Conservation (phyloP, 2,329 filamentous ascomycete species). For the Akanthomyces uredinophilus region DNA sequence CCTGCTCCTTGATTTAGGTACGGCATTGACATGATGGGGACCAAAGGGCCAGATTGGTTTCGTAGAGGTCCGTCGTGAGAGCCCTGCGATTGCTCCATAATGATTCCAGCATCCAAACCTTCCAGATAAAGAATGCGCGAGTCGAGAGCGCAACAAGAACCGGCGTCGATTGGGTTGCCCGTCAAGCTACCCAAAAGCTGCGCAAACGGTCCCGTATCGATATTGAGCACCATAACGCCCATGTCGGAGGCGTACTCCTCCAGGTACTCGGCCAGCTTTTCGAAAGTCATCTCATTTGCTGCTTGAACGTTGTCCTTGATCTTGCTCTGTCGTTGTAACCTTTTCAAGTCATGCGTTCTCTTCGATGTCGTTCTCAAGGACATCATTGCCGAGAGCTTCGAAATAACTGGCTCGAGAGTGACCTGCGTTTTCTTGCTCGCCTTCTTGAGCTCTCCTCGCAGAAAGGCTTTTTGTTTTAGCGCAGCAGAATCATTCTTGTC, state of each 20-base stretch:
- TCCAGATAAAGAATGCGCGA: constrained; percentile 18
- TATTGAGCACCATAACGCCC: constrained; percentile 20
- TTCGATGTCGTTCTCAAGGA: constrained; percentile 18
- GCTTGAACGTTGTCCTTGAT: constrained; percentile 19
- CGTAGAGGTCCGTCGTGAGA: constrained; percentile 16
- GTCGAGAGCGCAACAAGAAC: constrained; percentile 17
- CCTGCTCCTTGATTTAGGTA: constrained; percentile 15
- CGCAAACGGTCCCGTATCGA: constrained; percentile 15
- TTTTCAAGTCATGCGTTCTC: constrained; percentile 19
- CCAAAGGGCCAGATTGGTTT: constrained; percentile 14
- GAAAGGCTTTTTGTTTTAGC: constrained; percentile 8
- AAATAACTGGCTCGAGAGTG: constrained; percentile 15
- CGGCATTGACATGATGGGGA: constrained; percentile 18
- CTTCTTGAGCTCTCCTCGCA: constrained; percentile 16
- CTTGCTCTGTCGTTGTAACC: constrained; percentile 16
- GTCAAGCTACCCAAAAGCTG: constrained; percentile 15
- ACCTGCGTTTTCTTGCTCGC: constrained; percentile 10
- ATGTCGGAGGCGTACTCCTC: constrained; percentile 17
- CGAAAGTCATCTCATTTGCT: constrained; percentile 18
- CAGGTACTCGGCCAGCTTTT: constrained; percentile 17
- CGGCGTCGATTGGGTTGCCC: constrained; percentile 10
- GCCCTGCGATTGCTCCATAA: constrained; percentile 18
- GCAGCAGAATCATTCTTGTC: background rate
- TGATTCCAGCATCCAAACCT: constrained; percentile 18
- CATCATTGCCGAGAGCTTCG: constrained; percentile 16